Evolutionary conservation across 257 asterid species (phyloP).

Genomic region (Catharanthus roseus): DNA sequence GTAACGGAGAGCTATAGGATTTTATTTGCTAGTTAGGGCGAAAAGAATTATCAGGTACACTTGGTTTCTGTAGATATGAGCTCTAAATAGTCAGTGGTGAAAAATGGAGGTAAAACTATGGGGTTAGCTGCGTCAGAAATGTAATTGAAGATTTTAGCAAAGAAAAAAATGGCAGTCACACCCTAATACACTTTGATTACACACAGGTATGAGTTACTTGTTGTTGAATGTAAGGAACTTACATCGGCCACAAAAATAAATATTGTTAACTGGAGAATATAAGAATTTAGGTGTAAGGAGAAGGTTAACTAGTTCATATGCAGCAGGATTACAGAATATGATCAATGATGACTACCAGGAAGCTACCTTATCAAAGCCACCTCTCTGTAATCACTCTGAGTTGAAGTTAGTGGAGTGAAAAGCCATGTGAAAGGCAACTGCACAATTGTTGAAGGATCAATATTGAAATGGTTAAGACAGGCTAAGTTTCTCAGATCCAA

Average conservation of each 20-base stretch:
- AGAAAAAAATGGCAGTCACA: not conserved
- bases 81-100: not conserved
- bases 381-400: not conserved
- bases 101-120: not conserved
- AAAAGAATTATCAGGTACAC: not conserved
- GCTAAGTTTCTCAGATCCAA: not conserved
- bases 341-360: not conserved
- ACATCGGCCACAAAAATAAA: not conserved
- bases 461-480: not conserved
- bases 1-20: not conserved
- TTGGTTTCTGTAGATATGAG: not conserved
- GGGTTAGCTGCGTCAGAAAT: not conserved
- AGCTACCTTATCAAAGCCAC: not conserved
- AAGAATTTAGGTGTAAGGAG: too few relatives aligned
- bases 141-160: not conserved
- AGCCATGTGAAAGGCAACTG: not conserved
- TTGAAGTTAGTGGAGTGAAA: not conserved
- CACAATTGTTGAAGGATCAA: not conserved
- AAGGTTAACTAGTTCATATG: not conserved
- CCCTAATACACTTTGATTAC: not conserved
- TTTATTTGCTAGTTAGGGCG: not conserved
- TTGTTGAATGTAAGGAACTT: not conserved
- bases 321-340: not conserved
- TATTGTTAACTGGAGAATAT: too few relatives aligned
- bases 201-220: not conserved